Evolutionary conservation across 2,329 filamentous ascomycete genomes (phyloP).

Genomic region (Lecanicillium sp.): DNA sequence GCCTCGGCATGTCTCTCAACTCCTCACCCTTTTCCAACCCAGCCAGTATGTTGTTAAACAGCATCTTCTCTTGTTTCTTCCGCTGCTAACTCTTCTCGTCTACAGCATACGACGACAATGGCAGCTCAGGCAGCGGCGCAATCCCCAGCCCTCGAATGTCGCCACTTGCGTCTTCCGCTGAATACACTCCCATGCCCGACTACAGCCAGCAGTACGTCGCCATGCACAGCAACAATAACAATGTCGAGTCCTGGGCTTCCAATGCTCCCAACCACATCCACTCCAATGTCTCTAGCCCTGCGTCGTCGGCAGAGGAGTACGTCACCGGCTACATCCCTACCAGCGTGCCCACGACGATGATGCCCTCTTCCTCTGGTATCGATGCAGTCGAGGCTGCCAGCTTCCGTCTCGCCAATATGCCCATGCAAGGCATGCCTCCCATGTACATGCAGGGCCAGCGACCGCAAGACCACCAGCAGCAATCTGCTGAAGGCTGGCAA

Average conservation of each 20-base stretch:
- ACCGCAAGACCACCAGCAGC: constrained; percentile 3
- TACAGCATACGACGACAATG: constrained; percentile 32
- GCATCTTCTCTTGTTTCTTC: background rate
- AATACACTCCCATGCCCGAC: constrained; percentile 35
- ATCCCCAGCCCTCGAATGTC: constrained; percentile 36
- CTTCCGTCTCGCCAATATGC: constrained; percentile 19
- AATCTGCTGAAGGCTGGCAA: constrained; percentile 15
- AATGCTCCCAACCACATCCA: constrained; percentile 34
- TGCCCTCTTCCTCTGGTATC: constrained; percentile 23
- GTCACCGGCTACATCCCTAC: constrained; percentile 37
- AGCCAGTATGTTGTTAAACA: constrained; percentile 10
- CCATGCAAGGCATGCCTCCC: constrained; percentile 2
- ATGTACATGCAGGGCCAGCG: constrained; percentile 16
- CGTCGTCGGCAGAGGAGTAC: constrained; percentile 43
- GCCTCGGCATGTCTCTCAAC: constrained; percentile 32
- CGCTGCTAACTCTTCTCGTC: constrained; percentile 11
- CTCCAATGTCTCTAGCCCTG: constrained; percentile 43
- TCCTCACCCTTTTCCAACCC: constrained; percentile 32
- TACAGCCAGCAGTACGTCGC: constrained; percentile 28
- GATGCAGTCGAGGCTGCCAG: constrained; percentile 16
- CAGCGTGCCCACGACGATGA: constrained; percentile 36
- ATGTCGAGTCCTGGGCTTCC: constrained; percentile 35
- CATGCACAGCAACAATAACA: constrained; percentile 30
- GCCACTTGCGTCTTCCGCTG: constrained; percentile 32
- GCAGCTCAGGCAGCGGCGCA: constrained; percentile 28